Conservation (phyloP, 257 asterid genomes). For the Solanum dulcamara region DNA sequence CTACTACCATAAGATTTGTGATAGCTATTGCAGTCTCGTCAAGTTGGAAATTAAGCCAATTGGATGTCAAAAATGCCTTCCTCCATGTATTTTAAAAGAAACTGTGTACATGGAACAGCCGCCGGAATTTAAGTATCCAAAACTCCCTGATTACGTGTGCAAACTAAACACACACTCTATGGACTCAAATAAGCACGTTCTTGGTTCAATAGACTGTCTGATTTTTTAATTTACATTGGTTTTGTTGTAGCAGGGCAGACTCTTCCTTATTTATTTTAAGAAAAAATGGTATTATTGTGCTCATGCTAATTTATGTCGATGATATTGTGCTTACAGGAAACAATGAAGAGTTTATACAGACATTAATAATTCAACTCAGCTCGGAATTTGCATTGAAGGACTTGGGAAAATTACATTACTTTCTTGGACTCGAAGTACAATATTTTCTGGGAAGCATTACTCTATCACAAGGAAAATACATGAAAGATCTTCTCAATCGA, state of each 20-base stretch:
- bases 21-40: no score
- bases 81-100: background rate
- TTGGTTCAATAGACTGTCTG: background rate
- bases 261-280: background rate
- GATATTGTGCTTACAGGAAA: background rate
- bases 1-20: background rate
- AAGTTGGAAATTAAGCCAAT: no score
- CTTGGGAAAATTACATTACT: background rate
- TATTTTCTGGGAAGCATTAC: no score
- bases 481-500: background rate
- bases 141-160: background rate
- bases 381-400: background rate
- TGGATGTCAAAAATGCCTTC: background rate
- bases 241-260: background rate
- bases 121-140: background rate
- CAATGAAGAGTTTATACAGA: background rate
- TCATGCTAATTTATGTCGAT: background rate
- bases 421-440: no score
- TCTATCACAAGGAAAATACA: no score
- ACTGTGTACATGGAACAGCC: background rate
- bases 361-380: no score
- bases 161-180: no score
- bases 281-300: no score
- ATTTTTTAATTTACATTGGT: background rate
- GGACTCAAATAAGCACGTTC: background rate